phyloP scores from a whole-genome alignment of 2,329 filamentous ascomycete species.

The Penicillium freii region DNA sequence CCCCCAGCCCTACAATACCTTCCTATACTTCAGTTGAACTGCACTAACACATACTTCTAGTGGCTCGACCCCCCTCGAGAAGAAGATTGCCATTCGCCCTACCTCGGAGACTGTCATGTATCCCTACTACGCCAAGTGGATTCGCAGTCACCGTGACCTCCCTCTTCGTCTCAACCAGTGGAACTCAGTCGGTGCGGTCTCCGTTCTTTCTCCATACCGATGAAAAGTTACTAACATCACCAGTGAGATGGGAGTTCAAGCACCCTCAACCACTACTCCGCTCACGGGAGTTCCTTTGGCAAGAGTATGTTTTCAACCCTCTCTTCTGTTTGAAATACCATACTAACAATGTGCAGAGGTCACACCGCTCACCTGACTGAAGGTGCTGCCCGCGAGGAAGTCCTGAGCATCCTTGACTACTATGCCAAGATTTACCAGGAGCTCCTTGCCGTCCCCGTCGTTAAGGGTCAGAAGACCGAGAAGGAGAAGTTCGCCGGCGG shows the following conservation, averaged over 20 bases:
- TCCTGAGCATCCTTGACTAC: slow-evolving; percentile 86
- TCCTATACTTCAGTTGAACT: background rate
- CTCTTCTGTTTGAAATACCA: background rate
- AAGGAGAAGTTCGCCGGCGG: slow-evolving; percentile 98
- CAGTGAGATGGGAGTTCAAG: slow-evolving; percentile 80
- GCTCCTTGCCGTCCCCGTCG: slow-evolving; percentile 88
- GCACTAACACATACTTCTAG: slow-evolving; percentile 46
- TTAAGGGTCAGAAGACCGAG: slow-evolving; percentile 91
- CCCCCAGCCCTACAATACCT: background rate
- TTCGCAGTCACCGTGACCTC: slow-evolving; percentile 91
- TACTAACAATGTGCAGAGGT: slow-evolving; percentile 47
- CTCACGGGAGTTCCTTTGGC: slow-evolving; percentile 95
- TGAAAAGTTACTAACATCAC: background rate
- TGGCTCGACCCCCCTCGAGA: slow-evolving; percentile 89
- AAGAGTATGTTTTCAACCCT: slow-evolving; percentile 55
- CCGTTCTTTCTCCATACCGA: background rate
- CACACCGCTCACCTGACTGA: slow-evolving; percentile 90
- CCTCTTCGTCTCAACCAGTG: slow-evolving; percentile 95
- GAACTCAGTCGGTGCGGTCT: slow-evolving; percentile 68
- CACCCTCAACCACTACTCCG: slow-evolving; percentile 81
- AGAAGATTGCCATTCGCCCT: slow-evolving; percentile 67
- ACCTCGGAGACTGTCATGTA: slow-evolving; percentile 84
- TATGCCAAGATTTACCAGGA: slow-evolving; percentile 93
- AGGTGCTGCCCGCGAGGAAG: slow-evolving; percentile 76
- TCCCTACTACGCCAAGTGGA: slow-evolving; percentile 94